Percentiles rank a stretch among this genome's conserved stretches.
phyloP scores from a whole-genome alignment of 202 grass and related monocot genomes.

The Saccharum hybrid region DNA sequence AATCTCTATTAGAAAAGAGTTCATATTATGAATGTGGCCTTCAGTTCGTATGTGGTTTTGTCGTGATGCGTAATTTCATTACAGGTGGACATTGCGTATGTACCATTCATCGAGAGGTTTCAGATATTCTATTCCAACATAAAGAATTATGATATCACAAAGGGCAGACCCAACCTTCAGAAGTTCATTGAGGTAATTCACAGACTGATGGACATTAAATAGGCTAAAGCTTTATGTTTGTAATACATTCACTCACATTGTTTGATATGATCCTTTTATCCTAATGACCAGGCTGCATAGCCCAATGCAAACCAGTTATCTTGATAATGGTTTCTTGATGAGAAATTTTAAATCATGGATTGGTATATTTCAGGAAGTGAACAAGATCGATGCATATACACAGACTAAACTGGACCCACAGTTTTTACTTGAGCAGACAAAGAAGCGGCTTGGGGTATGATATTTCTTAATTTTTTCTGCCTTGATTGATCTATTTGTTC shows the following conservation, averaged over 20 bases:
- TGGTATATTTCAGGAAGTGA: slow-evolving; percentile 62
- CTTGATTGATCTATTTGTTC: neutral
- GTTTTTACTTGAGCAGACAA: slow-evolving; percentile 51
- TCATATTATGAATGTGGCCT: neutral
- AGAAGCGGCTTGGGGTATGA: slow-evolving; percentile 62
- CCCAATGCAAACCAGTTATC: neutral
- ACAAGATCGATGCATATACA: slow-evolving; percentile 75
- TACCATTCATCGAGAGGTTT: slow-evolving; percentile 75
- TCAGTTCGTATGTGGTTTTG: neutral
- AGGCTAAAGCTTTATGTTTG: neutral
- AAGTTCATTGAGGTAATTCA: slow-evolving; percentile 73
- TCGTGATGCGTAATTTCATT: slow-evolving; percentile 17
- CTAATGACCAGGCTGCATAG: neutral
- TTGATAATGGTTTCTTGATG: neutral
- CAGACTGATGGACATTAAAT: slow-evolving; percentile 2
- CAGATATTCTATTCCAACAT: slow-evolving; percentile 56
- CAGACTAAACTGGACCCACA: slow-evolving; percentile 63
- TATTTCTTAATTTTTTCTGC: neutral
- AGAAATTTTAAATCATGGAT: slow-evolving; percentile 41
- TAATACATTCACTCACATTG: neutral
- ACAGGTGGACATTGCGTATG: slow-evolving; percentile 88
- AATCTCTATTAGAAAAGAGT: slow-evolving; percentile 1
- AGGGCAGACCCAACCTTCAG: slow-evolving; percentile 67
- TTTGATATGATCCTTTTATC: neutral
- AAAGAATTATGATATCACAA: slow-evolving; percentile 83